Base-by-base conservation (phyloP, 2,329 filamentous ascomycete species). In the Clarireedia hainanense region DNA sequence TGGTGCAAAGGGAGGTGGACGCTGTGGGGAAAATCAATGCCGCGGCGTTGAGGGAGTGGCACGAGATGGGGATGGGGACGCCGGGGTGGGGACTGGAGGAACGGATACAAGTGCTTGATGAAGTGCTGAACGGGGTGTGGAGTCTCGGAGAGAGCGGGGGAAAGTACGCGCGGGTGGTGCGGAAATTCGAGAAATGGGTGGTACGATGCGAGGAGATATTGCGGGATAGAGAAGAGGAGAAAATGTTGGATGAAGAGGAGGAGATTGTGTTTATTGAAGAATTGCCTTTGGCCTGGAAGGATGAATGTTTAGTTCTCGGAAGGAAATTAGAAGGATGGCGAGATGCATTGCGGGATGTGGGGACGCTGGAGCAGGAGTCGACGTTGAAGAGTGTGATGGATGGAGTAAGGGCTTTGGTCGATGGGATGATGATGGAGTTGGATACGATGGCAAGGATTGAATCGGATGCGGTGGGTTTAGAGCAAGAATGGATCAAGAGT, bases 351-450 rank as follows among this genome's bases (percentile, higher is more conserved):
- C 63, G 65, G 3, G 72, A 74, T 26, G 64, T 85, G 4, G 76
- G 73, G n/a, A 63, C 63, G 3, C 50, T 51, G 51, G 62, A 57
- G 54, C 58, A 36, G 6, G 58, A 69, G 50, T 68, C 70, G 30
- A 79, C 74, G 57, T 64, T 85, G 54, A 71, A 65, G 23, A 68
- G 71, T 27, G 74, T 83, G 61, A 66, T 86, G 40, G 68, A 67
- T 6, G 75, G 73, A 2, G 80, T 76, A 55, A 68, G 73, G 23
- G 65, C 63, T 15, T 68, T 87, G 46, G 74, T 85, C 12, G 65
- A 71, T 48, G 80, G 76, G 37, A 86, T 86, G 83, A 68, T 84
- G 46, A 73, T 72, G n/a, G 84, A 87, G 71, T 70, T 88, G 59
- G 68, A 69, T n/a, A 58, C 77, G 57, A 87, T 88, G 84, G 75